These are phyloP conservation scores for Raffaelea arxii DNA, from an alignment of 2,329 filamentous ascomycete genomes.

Conservation along the genomic window DNA sequence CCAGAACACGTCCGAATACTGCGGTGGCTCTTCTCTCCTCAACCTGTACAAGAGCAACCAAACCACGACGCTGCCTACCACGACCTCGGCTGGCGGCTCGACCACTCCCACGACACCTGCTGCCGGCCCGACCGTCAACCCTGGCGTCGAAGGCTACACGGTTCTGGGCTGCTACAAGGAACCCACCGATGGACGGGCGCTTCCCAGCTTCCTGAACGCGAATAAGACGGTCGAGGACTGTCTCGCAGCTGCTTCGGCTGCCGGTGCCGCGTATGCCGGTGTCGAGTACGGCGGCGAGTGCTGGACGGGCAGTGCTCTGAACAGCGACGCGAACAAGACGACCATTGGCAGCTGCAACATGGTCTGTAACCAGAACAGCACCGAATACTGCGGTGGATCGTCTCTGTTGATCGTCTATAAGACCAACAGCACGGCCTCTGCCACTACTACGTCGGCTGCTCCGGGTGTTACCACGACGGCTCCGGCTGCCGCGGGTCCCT, in stretches of 20 bases:
- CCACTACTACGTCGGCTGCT: not conserved
- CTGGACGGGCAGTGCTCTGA: no score
- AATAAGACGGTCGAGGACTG: constrained; percentile 15
- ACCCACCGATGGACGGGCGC: constrained; percentile 9
- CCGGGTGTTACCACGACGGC: constrained; percentile 1
- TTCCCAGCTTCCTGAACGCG: constrained; percentile 8
- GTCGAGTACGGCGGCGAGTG: constrained; percentile 19
- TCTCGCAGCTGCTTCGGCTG: constrained; percentile 7
- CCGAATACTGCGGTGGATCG: constrained; percentile 14
- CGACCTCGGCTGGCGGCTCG: not conserved
- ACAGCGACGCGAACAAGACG: constrained; percentile 8
- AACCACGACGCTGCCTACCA: not conserved
- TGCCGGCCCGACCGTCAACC: constrained; percentile 21
- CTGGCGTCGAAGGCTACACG: constrained; percentile 18
- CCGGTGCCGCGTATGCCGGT: constrained; percentile 18
- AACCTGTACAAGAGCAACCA: constrained; percentile 13
- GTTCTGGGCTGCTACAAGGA: constrained; percentile 24
- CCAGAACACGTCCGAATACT: constrained; percentile 13
- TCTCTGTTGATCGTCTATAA: constrained; percentile 13
- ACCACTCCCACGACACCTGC: constrained; percentile 3
- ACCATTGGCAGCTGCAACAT: constrained; percentile 18
- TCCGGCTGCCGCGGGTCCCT: constrained; percentile 11
- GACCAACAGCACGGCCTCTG: constrained; percentile 8
- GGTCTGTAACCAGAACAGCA: constrained; percentile 14
- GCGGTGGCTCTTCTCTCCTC: constrained; percentile 11